Evolutionary conservation across 768 basidiomycete species (phyloP).

Genomic region (Termitomyces sp.): DNA sequence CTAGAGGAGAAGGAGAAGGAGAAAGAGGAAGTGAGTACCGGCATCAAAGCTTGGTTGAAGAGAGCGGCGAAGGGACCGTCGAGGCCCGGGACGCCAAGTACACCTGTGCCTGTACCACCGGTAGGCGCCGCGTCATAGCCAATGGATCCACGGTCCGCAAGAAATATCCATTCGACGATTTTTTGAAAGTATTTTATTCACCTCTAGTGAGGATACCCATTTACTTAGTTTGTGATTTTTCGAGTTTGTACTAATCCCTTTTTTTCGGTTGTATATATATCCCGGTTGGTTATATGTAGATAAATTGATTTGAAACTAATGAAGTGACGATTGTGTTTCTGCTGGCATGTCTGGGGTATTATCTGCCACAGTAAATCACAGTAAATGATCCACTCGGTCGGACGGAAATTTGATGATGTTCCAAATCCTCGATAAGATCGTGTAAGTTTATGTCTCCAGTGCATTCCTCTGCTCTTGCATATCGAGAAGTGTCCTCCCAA

Average conservation of each 20-base stretch:
- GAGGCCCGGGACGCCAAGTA: conserved; percentile 15
- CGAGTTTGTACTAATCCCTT: not conserved
- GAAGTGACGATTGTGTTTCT: not conserved
- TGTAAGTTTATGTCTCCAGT: too few species aligned
- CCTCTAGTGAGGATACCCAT: not conserved
- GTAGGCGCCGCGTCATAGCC: not conserved
- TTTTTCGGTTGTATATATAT: not conserved
- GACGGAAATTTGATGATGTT: not conserved
- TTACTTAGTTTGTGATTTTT: not conserved
- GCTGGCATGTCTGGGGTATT: not conserved
- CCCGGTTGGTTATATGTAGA: not conserved
- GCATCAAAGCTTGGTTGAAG: conserved; percentile 20
- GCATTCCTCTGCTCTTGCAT: too few species aligned
- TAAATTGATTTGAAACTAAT: not conserved
- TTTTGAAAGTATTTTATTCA: not conserved
- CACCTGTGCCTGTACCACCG: not conserved
- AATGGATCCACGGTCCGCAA: not conserved
- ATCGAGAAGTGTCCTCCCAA: not conserved
- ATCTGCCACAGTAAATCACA: too few species aligned
- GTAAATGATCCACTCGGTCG: not conserved
- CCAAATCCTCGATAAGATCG: too few species aligned
- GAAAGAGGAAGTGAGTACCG: conserved; percentile 1
- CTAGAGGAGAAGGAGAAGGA: not conserved
- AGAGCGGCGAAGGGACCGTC: conserved; percentile 9
- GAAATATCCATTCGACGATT: not conserved